Evolutionary conservation across 2,329 filamentous ascomycete species (phyloP), one percentile per base, ranked within the genome.

Genomic region (Thermothelomyces thermophilus): DNA sequence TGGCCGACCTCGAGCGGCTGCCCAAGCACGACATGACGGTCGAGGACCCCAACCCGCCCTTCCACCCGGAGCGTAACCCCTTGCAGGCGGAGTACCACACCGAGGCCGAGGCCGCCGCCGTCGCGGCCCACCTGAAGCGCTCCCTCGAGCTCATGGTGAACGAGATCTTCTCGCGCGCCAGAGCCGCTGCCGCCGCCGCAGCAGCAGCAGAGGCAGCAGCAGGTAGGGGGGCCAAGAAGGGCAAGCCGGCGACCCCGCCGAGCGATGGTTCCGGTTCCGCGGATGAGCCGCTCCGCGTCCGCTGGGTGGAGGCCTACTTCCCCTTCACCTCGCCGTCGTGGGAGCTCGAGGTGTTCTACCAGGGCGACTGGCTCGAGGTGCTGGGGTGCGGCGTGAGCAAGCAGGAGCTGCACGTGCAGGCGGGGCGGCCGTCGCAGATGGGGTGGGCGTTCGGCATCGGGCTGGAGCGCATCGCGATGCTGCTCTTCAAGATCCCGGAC

Each of bases 251-350:
- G n/a, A n/a, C n/a, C n/a, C n/a, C n/a, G n/a, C n/a, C n/a, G n/a
- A n/a, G n/a, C n/a, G n/a, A n/a, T n/a, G n/a, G n/a, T n/a, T n/a
- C n/a, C n/a, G n/a, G n/a, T n/a, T n/a, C n/a, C n/a, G n/a, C n/a
- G n/a, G 41, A 33, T 4, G 86, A 94, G 62, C 88, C 90, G 4
- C 73, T 97, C 34, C 84, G 82, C 59, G 83, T 96, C 62, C 82
- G 93, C 58, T 98, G 93, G 93, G 84, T 97, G 7, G 91, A 96
- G 67, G 90, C 93, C 1, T 97, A 93, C 69, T 98, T 98, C 70
- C 93, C 93, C 34, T 97, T 97, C 66, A 98, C 93, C 0, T 90
- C 84, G 51, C 93, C 93, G 0, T 93, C 86, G 6, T 98, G 89
- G 87, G 93, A 98, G 66, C 77, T 98, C 20, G 93, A 98, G 65